These are phyloP conservation scores for Forsythia suspensa DNA, from an alignment of 257 asterid species.

Conservation along the genomic window DNA sequence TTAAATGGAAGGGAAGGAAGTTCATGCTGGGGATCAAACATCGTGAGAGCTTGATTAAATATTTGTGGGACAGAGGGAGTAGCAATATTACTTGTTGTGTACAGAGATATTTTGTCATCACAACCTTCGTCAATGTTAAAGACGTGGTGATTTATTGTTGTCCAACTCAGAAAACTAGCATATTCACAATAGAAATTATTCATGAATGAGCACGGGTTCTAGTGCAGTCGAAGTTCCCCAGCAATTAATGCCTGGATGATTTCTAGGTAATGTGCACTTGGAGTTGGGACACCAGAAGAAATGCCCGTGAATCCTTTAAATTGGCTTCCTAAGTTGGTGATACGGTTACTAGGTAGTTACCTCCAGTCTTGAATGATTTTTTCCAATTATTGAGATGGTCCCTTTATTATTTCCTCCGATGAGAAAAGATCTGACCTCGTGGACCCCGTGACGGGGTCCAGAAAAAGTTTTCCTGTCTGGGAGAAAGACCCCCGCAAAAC, in stretches of 20 bases:
- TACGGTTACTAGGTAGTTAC: constrained; percentile 4
- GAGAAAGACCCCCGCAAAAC: too few species aligned
- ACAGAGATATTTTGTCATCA: neutral
- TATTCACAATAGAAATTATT: neutral
- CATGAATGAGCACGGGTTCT: neutral
- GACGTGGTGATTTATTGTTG: neutral
- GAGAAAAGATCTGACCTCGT: too few species aligned
- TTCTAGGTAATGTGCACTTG: constrained; percentile 7
- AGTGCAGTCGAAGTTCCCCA: neutral
- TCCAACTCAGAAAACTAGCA: neutral
- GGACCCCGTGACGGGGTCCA: too few species aligned
- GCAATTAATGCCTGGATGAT: neutral
- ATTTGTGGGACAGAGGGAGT: too few species aligned
- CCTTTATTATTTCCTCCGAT: neutral
- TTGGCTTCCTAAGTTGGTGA: constrained; percentile 30
- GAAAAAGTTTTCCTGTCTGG: too few species aligned
- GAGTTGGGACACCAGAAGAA: constrained; percentile 8
- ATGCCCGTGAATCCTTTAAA: constrained; percentile 12
- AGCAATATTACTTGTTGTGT: neutral
- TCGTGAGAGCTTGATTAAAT: neutral
- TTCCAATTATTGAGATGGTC: neutral
- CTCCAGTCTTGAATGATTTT: constrained; percentile 10
- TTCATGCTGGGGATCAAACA: neutral
- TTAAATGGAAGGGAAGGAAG: neutral
- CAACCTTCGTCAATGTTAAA: neutral